phyloP scores from a whole-genome alignment of 305 asterid species.

The Ilex paraguariensis region DNA sequence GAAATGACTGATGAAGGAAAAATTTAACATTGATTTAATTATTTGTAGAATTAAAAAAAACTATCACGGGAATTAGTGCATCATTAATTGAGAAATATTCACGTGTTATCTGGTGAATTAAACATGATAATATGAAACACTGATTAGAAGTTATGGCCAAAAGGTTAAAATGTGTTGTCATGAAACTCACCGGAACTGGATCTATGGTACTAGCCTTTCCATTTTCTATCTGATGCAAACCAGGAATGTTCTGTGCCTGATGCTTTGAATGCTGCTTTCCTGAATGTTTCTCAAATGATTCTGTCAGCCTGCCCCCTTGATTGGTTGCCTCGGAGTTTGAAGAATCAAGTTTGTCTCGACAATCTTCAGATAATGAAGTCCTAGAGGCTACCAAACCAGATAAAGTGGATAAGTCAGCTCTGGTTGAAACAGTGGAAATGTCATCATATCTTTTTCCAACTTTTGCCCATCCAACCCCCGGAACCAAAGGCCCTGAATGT shows the following conservation, averaged over 20 bases:
- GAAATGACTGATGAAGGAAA: background rate
- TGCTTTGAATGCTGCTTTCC: slow-evolving; percentile 41
- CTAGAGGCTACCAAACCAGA: slow-evolving; percentile 52
- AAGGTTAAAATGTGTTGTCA: slow-evolving; percentile 3
- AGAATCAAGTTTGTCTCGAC: slow-evolving; percentile 24
- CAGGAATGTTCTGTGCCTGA: slow-evolving; percentile 26
- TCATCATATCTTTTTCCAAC: slow-evolving; percentile 37
- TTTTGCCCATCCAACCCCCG: slow-evolving; percentile 41
- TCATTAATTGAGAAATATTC: background rate
- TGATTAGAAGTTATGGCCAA: no score
- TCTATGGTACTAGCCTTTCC: slow-evolving; percentile 39
- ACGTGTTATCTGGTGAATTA: background rate
- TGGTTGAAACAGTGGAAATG: slow-evolving; percentile 23
- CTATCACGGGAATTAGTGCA: background rate
- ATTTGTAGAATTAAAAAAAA: background rate
- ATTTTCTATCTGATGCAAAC: slow-evolving; percentile 34
- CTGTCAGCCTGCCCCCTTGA: slow-evolving; percentile 36
- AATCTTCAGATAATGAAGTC: slow-evolving; percentile 39
- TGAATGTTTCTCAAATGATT: slow-evolving; percentile 35
- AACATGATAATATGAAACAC: background rate
- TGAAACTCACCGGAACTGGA: slow-evolving; percentile 38
- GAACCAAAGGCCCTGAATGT: slow-evolving; percentile 71
- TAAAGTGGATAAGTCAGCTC: slow-evolving; percentile 29
- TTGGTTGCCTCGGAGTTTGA: slow-evolving; percentile 27
- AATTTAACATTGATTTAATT: no score